A percentile compares a stretch with the other conserved stretches of the same genome.
Evolutionary conservation across 768 basidiomycete species (phyloP).

Genomic region (Rhizopogon salebrosus): DNA sequence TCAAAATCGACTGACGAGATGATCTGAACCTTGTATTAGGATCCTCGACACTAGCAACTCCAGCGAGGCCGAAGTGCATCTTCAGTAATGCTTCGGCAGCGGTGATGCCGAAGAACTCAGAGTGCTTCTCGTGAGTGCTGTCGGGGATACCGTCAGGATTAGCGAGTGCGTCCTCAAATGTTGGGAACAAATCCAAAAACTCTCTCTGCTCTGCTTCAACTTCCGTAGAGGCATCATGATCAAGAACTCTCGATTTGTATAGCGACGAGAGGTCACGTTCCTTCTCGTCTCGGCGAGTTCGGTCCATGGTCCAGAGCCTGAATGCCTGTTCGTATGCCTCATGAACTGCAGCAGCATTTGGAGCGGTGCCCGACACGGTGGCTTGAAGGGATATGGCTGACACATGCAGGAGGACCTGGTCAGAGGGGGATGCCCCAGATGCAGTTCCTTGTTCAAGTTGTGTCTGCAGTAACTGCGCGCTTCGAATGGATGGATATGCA

Average conservation of each 20-base stretch:
- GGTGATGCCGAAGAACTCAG: constrained; percentile 24
- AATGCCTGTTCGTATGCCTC: constrained; percentile 62
- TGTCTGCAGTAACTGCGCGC: constrained; percentile 33
- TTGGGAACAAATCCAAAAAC: constrained; percentile 81
- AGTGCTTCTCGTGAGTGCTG: not conserved
- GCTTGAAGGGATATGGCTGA: constrained; percentile 35
- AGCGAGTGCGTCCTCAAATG: constrained; percentile 59
- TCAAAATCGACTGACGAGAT: constrained; percentile 29
- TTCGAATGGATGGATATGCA: constrained; percentile 49
- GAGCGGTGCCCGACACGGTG: not conserved
- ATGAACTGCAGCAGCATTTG: constrained; percentile 29
- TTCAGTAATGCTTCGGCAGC: constrained; percentile 31
- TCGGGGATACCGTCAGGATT: constrained; percentile 3
- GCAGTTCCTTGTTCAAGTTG: constrained; percentile 17
- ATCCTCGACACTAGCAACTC: not conserved
- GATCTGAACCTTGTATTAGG: constrained; percentile 24
- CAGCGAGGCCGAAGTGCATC: constrained; percentile 46
- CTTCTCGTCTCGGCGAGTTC: constrained; percentile 60
- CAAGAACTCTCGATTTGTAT: constrained; percentile 60
- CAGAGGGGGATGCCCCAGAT: constrained; percentile 30
- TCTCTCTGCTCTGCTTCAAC: constrained; percentile 79
- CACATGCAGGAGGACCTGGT: constrained; percentile 42
- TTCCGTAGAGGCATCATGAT: constrained; percentile 55
- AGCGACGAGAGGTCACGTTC: constrained; percentile 63
- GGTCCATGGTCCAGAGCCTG: constrained; percentile 82